A percentile compares a stretch with the other conserved stretches of the same genome.
Evolutionary conservation across 169 alveolate genomes (phyloP).

Genomic region (Plasmodium fragile): DNA sequence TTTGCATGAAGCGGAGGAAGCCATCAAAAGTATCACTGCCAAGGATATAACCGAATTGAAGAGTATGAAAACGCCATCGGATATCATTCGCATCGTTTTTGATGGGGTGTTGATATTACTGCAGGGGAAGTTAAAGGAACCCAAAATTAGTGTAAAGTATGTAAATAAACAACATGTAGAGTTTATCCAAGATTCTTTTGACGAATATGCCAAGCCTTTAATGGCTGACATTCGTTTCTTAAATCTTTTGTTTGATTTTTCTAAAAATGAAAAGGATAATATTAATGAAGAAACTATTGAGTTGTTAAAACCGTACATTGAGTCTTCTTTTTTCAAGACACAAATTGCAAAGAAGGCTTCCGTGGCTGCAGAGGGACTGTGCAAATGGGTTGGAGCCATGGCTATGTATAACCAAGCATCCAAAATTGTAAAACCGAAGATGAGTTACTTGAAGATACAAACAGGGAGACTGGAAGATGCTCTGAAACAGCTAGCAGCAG

Average conservation of each 20-base stretch:
- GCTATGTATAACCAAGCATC: conserved; percentile 94
- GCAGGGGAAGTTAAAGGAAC: conserved; percentile 82
- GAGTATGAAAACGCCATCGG: conserved; percentile 92
- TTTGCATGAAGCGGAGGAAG: conserved; percentile 92
- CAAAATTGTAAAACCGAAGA: conserved; percentile 97
- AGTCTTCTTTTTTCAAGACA: conserved; percentile 87
- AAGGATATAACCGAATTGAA: conserved; percentile 95
- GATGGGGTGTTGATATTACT: conserved; percentile 92
- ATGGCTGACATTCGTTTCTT: conserved; percentile 91
- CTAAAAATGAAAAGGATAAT: conserved; percentile 93
- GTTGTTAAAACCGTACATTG: conserved; percentile 94
- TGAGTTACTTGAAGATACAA: conserved; percentile 92
- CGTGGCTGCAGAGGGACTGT: conserved; percentile 92
- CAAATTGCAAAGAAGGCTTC: conserved; percentile 92
- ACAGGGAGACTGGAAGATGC: conserved; percentile 93
- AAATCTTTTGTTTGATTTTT: conserved; percentile 89
- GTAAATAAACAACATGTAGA: conserved; percentile 87
- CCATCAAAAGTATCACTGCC: conserved; percentile 93
- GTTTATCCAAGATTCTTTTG: conserved; percentile 94
- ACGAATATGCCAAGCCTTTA: conserved; percentile 91
- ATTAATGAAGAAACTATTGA: conserved; percentile 97
- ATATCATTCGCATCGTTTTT: conserved; percentile 92
- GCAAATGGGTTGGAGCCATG: conserved; percentile 96
- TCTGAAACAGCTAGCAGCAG: conserved; percentile 92
- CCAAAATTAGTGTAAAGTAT: conserved; percentile 81